Evolutionary conservation across 345 rosid genomes (phyloP).

Genomic region (Bruguiera sexangula): DNA sequence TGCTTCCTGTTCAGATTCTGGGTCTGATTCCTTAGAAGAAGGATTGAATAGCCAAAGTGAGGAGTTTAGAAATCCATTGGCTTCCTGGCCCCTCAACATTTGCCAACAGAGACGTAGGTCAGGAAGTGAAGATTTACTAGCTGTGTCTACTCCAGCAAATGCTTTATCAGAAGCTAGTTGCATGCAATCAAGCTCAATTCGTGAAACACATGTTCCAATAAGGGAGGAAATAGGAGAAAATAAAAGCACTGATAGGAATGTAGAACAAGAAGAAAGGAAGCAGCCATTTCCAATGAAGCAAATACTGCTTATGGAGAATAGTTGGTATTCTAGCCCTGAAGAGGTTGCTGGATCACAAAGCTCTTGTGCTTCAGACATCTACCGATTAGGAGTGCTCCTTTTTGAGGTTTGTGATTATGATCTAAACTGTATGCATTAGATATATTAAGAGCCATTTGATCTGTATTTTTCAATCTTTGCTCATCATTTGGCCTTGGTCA

Average conservation of each 20-base stretch:
- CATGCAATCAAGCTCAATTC: slow-evolving; percentile 50
- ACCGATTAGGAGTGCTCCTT: slow-evolving; percentile 80
- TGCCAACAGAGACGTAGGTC: slow-evolving; percentile 32
- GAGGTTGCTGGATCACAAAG: slow-evolving; percentile 58
- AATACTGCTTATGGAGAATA: slow-evolving; percentile 69
- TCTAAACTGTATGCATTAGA: neutral
- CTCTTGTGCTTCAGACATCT: slow-evolving; percentile 84
- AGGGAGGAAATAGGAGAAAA: slow-evolving; percentile 40
- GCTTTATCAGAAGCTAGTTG: slow-evolving; percentile 55
- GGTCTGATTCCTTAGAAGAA: slow-evolving; percentile 86
- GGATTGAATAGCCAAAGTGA: slow-evolving; percentile 45
- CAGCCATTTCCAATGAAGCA: slow-evolving; percentile 88
- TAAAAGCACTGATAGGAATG: slow-evolving; percentile 34
- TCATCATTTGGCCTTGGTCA: neutral
- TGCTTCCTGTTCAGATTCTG: slow-evolving; percentile 92
- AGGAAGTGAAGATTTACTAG: slow-evolving; percentile 40
- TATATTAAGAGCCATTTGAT: neutral
- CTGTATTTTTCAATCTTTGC: slow-evolving; percentile 4
- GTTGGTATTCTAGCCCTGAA: slow-evolving; percentile 88
- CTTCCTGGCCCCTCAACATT: slow-evolving; percentile 42
- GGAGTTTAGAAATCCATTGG: slow-evolving; percentile 38
- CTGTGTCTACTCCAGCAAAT: slow-evolving; percentile 31
- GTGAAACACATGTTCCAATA: slow-evolving; percentile 27
- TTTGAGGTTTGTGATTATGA: slow-evolving; percentile 61
- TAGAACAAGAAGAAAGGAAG: slow-evolving; percentile 45